These are phyloP conservation scores for baker's yeast (Saccharomyces cerevisiae) DNA, from an alignment of 805 yeast genomes.

Conservation along the genomic window DNA sequence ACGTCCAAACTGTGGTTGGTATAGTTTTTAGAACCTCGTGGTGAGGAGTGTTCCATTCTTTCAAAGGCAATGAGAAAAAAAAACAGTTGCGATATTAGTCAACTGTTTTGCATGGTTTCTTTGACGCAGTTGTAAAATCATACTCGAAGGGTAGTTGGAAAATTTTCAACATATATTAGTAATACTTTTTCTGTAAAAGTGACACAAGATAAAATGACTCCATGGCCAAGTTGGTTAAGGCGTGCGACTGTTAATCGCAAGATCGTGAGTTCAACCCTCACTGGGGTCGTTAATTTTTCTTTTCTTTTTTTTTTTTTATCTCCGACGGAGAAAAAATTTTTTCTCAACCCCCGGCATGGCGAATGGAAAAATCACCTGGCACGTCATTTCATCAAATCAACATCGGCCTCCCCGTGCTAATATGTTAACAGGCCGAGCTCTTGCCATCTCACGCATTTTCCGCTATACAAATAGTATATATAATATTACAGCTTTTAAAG, in stretches of 20 bases:
- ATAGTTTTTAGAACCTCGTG: no score
- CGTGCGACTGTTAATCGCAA: slow-evolving; percentile 53
- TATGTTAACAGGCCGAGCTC: not conserved
- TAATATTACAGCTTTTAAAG: not conserved
- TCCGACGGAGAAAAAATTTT: not conserved
- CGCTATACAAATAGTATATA: not conserved
- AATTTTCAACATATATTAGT: no score
- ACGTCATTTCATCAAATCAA: not conserved
- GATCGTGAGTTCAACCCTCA: slow-evolving; percentile 49
- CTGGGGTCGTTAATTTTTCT: slow-evolving; percentile 37
- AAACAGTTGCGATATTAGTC: no score
- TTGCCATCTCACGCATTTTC: not conserved
- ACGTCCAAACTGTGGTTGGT: no score
- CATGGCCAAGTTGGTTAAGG: slow-evolving; percentile 51
- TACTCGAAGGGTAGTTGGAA: no score
- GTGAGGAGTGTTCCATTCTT: no score
- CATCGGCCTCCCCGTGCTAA: not conserved
- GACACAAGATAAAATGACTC: slow-evolving; percentile 25
- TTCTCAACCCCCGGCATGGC: not conserved
- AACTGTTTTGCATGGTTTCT: no score
- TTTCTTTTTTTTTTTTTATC: not conserved
- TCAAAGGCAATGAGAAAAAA: no score
- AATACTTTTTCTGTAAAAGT: no score
- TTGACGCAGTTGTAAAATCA: no score
- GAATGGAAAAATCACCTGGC: not conserved